Evolutionary conservation across 192 early-diverging fungal species (phyloP).

Genomic region (Paraglomus brasilianum): DNA sequence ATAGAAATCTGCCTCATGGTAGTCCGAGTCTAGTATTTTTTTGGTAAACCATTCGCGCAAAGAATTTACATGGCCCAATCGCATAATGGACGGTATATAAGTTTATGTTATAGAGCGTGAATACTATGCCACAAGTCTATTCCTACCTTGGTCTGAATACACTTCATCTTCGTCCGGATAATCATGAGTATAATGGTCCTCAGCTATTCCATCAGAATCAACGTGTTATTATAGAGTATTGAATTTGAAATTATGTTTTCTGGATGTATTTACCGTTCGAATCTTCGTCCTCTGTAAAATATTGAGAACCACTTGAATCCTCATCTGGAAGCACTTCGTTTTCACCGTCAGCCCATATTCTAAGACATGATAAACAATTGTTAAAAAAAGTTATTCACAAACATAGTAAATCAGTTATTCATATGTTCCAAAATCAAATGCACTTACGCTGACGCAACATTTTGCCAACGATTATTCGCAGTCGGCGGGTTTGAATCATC

Average conservation of each 20-base stretch:
- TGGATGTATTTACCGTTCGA: constrained; percentile 32
- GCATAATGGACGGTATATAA: no score
- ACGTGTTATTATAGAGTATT: constrained; percentile 24
- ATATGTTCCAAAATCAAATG: background rate
- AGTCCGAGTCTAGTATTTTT: no score
- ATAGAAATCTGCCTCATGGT: no score
- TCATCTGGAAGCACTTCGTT: constrained; percentile 38
- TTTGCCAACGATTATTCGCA: constrained; percentile 32
- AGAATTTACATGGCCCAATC: no score
- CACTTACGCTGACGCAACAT: constrained; percentile 51
- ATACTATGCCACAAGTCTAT: background rate
- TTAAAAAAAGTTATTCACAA: background rate
- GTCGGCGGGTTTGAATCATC: constrained; percentile 39
- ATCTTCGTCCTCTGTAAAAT: constrained; percentile 33
- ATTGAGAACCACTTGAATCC: constrained; percentile 57
- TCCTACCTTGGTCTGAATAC: constrained; percentile 9
- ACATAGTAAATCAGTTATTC: no score
- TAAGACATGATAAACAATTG: constrained; percentile 12
- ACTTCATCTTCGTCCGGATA: constrained; percentile 64
- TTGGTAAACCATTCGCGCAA: no score
- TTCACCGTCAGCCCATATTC: constrained; percentile 53
- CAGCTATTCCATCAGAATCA: constrained; percentile 47
- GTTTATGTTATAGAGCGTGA: no score
- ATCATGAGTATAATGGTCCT: constrained; percentile 78
- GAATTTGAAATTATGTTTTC: constrained; percentile 30